Base-by-base conservation (phyloP, 2,329 filamentous ascomycete genomes). In the Beauveria brongniartii region DNA sequence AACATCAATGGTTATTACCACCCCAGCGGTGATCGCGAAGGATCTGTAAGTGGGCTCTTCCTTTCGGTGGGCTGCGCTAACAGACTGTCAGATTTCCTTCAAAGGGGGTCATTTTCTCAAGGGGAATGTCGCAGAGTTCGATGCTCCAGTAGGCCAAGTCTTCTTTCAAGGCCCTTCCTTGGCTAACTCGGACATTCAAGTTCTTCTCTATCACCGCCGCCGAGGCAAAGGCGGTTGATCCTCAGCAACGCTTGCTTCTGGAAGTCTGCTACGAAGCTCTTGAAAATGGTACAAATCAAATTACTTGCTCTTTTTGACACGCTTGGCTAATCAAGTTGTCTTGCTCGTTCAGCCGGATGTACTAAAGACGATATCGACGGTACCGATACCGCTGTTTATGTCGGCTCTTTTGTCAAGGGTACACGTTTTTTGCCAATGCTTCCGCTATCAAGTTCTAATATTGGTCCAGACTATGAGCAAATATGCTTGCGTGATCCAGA, bases 1-100 rank as follows among this genome's bases (percentile, higher is more conserved):
- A 81, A 83, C 46, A 75, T 79, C 40, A 72, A 78, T 16, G 77
- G 77, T n/a, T 83, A 81, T 66, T 80, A 79, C 64, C 82, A 84
- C 65, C 80, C 80, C 0, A 77, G 80, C 22, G 75, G 75, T 7
- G 75, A 78, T 51, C 73, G 78, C 8, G 75, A 79, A 61, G 80
- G 80, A 44, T 78, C 75, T 64, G 79, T 81, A 67, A 67, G 77
- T 67, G 20, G 2, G 37, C 22, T 44, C 40, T 8, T 9, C 40
- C 30, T 18, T 48, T 10, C 44, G 9, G 24, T n/a, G 20, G n/a
- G n/a, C 43, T 43, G 41, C 16, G 24, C 61, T 63, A 61, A 63
- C n/a, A 47, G 8, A 7, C 16, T 34, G 30, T 18, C 28, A 79
- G 77, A 77, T 80, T 16, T 75, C 75, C 3, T 78, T 82, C 56